Base-by-base conservation (phyloP, 78 protist genomes). In the Chrysochromulina parva region DNA sequence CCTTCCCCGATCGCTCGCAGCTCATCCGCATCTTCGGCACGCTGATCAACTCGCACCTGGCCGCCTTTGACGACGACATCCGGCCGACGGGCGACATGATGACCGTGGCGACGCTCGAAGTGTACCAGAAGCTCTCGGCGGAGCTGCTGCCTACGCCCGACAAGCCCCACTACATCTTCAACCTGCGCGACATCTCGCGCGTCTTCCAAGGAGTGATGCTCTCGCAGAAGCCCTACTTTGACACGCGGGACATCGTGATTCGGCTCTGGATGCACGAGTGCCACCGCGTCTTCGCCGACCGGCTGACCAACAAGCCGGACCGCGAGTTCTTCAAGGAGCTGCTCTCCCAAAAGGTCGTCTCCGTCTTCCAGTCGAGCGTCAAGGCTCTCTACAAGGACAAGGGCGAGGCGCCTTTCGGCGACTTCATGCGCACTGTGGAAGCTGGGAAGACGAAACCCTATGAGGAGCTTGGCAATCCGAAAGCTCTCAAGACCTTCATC, bases 141-240 rank as follows among this genome's bases (percentile, higher is more conserved):
- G 88, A 89, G 4, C 11, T 95, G 55, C 90, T 91, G n/a, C 98
- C 98, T 1, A 93, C 92, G 19, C 97, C 97, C 47, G 16, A 38
- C 52, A 94, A 93, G 85, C 66, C 90, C 3, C 98, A 95, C 92
- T 95, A 96, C 87, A 24, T 92, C 26, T 96, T 95, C 95, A 96
- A 94, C 88, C 53, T 96, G 47, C 94, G 97, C 58, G 97, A 96
- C 60, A 4, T 94, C 24, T 20, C 88, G 53, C 90, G 85, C 78
- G 95, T 97, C 66, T 94, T 95, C 90, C 91, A 93, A 66, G 97
- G 93, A 24, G 19, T 96, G 50, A 0, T 67, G 48, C 93, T 28
- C 10, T 80, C 93, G 2, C 9, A 48, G 48, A 71, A 24, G 20
- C 71, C 67, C 55, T 50, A 26, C 66, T 10, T 24, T 28, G 90